Conservation (phyloP, 2,329 filamentous ascomycete species). For the Aspergillus bombycis region DNA sequence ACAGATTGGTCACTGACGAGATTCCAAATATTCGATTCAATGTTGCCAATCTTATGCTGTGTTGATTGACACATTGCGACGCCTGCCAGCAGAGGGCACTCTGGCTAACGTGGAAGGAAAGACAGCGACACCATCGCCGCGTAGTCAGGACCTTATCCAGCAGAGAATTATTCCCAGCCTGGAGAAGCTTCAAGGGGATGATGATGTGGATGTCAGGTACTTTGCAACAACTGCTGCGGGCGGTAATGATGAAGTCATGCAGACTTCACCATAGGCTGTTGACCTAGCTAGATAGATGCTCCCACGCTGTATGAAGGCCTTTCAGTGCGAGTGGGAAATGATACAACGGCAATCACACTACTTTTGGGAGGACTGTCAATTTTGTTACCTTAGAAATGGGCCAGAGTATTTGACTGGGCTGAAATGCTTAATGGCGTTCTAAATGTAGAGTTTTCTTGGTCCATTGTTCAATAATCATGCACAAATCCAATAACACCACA, state of each 20-base stretch:
- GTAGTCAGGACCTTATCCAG: slow-evolving; percentile 78
- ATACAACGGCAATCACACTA: slow-evolving; percentile 23
- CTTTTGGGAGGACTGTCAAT: slow-evolving; percentile 27
- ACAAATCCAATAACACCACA: slow-evolving; percentile 17
- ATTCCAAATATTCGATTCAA: slow-evolving; percentile 99
- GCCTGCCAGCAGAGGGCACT: slow-evolving; percentile 85
- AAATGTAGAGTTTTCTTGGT: slow-evolving; percentile 40
- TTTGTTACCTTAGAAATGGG: slow-evolving; percentile 43
- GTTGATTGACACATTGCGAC: slow-evolving; percentile 87
- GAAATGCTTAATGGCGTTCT: slow-evolving; percentile 41
- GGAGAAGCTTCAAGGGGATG: slow-evolving; percentile 94
- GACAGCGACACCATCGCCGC: slow-evolving; percentile 61
- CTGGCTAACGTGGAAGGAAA: slow-evolving; percentile 76
- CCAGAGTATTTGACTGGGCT: slow-evolving; percentile 36
- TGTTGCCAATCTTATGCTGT: slow-evolving; percentile 96
- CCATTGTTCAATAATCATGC: slow-evolving; percentile 28
- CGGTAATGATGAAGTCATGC: slow-evolving; percentile 57
- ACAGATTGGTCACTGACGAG: slow-evolving; percentile 88
- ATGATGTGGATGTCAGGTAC: slow-evolving; percentile 97
- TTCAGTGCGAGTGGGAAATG: slow-evolving; percentile 21
- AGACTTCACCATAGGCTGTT: slow-evolving; percentile 51
- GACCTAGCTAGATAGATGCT: slow-evolving; percentile 10
- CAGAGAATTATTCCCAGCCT: slow-evolving; percentile 85
- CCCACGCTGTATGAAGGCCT: slow-evolving; percentile 18
- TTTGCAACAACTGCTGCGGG: slow-evolving; percentile 88